Conservation (phyloP, 2,329 filamentous ascomycete species). For the Metarhizium anisopliae region DNA sequence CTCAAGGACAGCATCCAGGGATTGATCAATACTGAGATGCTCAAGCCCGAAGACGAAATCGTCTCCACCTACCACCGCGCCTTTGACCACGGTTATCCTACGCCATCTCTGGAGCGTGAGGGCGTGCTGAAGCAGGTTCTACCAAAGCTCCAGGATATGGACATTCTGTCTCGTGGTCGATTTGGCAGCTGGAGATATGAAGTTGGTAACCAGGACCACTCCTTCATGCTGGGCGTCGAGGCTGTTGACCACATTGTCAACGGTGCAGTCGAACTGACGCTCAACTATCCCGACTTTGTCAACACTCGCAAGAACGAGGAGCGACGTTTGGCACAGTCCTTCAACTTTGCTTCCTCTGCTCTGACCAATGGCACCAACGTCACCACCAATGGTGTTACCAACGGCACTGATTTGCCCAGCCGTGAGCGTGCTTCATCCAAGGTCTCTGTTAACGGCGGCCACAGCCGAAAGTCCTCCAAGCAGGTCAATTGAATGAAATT, state of each 20-base stretch:
- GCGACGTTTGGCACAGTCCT: slow-evolving; percentile 35
- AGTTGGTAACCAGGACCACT: slow-evolving; percentile 93
- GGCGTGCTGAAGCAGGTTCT: slow-evolving; percentile 87
- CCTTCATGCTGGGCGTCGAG: slow-evolving; percentile 94
- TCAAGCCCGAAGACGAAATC: slow-evolving; percentile 83
- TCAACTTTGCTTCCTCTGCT: slow-evolving; percentile 25
- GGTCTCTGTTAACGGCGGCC: slow-evolving; percentile 18
- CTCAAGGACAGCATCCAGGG: slow-evolving; percentile 90
- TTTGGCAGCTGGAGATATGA: slow-evolving; percentile 99
- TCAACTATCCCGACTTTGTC: slow-evolving; percentile 97
- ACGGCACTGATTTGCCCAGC: slow-evolving; percentile 23
- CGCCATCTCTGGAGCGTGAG: slow-evolving; percentile 88
- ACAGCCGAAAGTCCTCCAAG: slow-evolving; percentile 25
- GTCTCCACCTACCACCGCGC: slow-evolving; percentile 96
- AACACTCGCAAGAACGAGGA: slow-evolving; percentile 60
- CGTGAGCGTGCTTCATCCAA: slow-evolving; percentile 23
- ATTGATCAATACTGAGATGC: slow-evolving; percentile 96
- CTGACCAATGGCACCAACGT: slow-evolving; percentile 21
- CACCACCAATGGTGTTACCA: neutral
- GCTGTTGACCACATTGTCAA: slow-evolving; percentile 85
- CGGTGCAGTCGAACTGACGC: slow-evolving; percentile 80
- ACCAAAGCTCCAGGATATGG: slow-evolving; percentile 82
- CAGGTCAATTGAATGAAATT: slow-evolving; percentile 18
- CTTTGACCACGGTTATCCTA: slow-evolving; percentile 98
- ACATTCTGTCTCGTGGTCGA: slow-evolving; percentile 89